Conservation (phyloP, 805 yeast genomes). For the Schwanniomyces sp. region DNA sequence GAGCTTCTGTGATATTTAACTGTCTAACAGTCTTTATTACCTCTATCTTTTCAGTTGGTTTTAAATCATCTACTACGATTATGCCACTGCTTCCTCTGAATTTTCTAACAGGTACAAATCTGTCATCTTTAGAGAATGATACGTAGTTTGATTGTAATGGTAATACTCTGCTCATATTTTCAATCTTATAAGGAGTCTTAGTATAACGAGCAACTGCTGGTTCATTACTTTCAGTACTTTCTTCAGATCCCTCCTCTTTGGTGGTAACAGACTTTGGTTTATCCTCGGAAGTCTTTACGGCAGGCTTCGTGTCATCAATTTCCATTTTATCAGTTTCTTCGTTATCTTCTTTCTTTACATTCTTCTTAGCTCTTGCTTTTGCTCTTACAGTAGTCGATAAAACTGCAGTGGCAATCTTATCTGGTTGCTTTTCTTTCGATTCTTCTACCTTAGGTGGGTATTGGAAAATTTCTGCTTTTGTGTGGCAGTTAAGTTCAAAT, state of each 20-base stretch:
- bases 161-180: conserved; percentile 82
- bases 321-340: conserved; percentile 40
- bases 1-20: conserved; percentile 70
- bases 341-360: conserved; percentile 50
- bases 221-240: conserved; percentile 21
- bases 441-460: conserved; percentile 90
- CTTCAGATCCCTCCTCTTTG: conserved; percentile 35
- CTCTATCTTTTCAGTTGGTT: conserved; percentile 59
- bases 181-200: conserved; percentile 65
- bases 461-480: conserved; percentile 75
- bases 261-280: conserved; percentile 10
- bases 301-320: conserved; percentile 25
- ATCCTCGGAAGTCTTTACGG: conserved; percentile 11
- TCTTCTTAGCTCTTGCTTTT: conserved; percentile 84
- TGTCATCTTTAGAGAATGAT: conserved; percentile 68
- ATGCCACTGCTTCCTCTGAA: conserved; percentile 70
- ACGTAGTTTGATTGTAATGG: conserved; percentile 87
- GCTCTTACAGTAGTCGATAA: conserved; percentile 92
- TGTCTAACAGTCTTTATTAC: conserved; percentile 84
- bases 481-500: conserved; percentile 76
- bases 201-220: conserved; percentile 51
- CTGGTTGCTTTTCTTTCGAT: conserved; percentile 77
- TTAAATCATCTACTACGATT: conserved; percentile 65
- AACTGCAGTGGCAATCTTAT: conserved; percentile 89
- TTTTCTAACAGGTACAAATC: conserved; percentile 83